A percentile compares a stretch with the other conserved stretches of the same genome.
These are phyloP conservation scores for Epichloe bromicola DNA, from an alignment of 2,329 filamentous ascomycete genomes.

Conservation along the genomic window DNA sequence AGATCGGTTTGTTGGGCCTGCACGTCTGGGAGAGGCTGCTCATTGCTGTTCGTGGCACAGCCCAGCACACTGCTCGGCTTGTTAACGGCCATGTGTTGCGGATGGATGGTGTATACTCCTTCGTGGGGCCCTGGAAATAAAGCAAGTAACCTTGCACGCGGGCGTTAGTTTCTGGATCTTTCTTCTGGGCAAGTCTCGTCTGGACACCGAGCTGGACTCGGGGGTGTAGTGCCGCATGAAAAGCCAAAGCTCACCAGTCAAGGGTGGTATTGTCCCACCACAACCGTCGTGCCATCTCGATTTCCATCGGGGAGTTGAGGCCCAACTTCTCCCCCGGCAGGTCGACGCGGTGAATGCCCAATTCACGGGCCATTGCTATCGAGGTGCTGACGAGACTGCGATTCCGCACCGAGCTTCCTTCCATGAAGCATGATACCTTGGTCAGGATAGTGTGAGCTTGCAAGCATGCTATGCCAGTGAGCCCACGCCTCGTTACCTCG, in stretches of 20 bases:
- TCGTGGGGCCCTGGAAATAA: constrained; percentile 3
- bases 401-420: constrained; percentile 3
- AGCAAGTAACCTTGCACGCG: background rate
- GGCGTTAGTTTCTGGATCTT: background rate
- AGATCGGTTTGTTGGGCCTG: background rate
- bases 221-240: background rate
- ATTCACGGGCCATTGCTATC: constrained; percentile 4
- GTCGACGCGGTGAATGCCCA: constrained; percentile 4
- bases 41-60: background rate
- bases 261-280: constrained; percentile 4
- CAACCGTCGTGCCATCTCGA: constrained; percentile 2
- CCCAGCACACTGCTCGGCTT: constrained; percentile 1
- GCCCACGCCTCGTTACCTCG: constrained; percentile 1
- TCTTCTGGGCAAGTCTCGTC: background rate
- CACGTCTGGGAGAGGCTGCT: background rate
- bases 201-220: background rate
- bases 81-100: constrained; percentile 5
- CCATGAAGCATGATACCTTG: constrained; percentile 3
- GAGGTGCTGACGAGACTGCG: constrained; percentile 2
- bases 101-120: constrained; percentile 4
- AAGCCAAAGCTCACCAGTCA: constrained; percentile 2
- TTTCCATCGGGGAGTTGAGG: background rate
- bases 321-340: background rate
- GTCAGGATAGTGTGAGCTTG: constrained; percentile 2
- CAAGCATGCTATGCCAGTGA: constrained; percentile 1